Percentiles rank a stretch among this genome's conserved stretches.
These are phyloP conservation scores for Alliaria petiolata DNA, from an alignment of 345 rosid genomes.

Conservation along the genomic window DNA sequence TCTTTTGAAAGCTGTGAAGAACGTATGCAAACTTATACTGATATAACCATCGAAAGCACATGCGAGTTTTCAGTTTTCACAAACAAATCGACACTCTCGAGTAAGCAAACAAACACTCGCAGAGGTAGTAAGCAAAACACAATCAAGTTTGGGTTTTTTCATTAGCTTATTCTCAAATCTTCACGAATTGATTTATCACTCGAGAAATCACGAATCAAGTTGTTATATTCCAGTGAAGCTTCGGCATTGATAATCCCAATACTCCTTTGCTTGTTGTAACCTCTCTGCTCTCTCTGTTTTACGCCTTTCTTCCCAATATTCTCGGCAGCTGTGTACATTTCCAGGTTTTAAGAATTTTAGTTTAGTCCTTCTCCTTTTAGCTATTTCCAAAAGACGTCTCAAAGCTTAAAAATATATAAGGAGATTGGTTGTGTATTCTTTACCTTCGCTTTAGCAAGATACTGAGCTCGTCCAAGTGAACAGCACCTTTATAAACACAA, in stretches of 20 bases:
- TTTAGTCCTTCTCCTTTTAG: neutral
- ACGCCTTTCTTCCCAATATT: slow-evolving; percentile 72
- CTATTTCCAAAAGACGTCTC: neutral
- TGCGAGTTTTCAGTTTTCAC: neutral
- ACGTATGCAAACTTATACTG: neutral
- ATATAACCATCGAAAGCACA: neutral
- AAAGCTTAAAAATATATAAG: too few species aligned
- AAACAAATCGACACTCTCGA: neutral
- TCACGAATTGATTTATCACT: neutral
- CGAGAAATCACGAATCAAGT: neutral
- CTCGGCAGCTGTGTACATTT: slow-evolving; percentile 48
- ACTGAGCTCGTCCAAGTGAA: slow-evolving; percentile 83
- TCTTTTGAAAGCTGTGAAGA: too few species aligned
- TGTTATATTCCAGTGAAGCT: slow-evolving; percentile 60
- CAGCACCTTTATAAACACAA: slow-evolving; percentile 60
- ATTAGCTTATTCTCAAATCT: neutral
- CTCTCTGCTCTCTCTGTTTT: slow-evolving; percentile 66
- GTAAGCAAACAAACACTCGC: neutral
- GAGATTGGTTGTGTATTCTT: neutral
- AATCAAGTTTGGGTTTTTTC: neutral
- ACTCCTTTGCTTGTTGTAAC: slow-evolving; percentile 65
- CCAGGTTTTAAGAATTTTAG: neutral
- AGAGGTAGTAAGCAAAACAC: neutral
- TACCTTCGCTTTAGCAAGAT: slow-evolving; percentile 69
- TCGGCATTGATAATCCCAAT: slow-evolving; percentile 78